These are phyloP conservation scores for Colletotrichum neosansevieriae DNA, from an alignment of 2,329 filamentous ascomycete genomes.

Conservation along the genomic window DNA sequence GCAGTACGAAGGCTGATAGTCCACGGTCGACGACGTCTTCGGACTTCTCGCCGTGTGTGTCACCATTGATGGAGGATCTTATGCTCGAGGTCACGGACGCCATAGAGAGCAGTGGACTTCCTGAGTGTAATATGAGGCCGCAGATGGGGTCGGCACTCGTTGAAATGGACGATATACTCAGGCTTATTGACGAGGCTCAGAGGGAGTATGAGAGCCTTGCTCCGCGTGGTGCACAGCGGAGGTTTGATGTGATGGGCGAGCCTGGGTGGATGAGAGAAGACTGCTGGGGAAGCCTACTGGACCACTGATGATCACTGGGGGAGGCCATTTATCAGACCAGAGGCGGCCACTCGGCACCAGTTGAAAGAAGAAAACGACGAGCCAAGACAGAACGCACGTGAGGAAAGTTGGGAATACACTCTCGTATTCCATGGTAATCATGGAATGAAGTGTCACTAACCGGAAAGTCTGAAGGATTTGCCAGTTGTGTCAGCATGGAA, in stretches of 20 bases:
- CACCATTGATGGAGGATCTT: constrained; percentile 37
- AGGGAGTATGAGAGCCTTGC: constrained; percentile 32
- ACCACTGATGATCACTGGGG: not conserved
- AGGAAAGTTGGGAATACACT: constrained; percentile 22
- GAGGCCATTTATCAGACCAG: not conserved
- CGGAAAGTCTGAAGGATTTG: constrained; percentile 31
- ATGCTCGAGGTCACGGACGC: constrained; percentile 36
- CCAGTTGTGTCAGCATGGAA: constrained; percentile 42
- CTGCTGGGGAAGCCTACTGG: constrained; percentile 26
- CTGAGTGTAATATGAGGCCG: not conserved
- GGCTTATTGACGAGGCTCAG: constrained; percentile 35
- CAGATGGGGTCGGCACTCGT: constrained; percentile 11
- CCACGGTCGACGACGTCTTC: constrained; percentile 25
- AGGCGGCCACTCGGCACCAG: constrained; percentile 10
- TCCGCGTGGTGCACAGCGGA: not conserved
- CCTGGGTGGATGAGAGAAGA: constrained; percentile 25
- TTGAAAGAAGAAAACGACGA: not conserved
- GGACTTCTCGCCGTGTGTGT: constrained; percentile 33
- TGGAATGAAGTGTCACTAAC: constrained; percentile 17
- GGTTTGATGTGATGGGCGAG: not conserved
- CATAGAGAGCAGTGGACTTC: constrained; percentile 29
- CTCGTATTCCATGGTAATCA: constrained; percentile 17
- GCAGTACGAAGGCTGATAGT: constrained; percentile 32
- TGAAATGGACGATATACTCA: constrained; percentile 33
- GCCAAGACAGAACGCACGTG: not conserved